Evolutionary conservation across 2,329 filamentous ascomycete genomes (phyloP), one percentile per base, ranked within the genome.

Genomic region (Trichoderma sp.): DNA sequence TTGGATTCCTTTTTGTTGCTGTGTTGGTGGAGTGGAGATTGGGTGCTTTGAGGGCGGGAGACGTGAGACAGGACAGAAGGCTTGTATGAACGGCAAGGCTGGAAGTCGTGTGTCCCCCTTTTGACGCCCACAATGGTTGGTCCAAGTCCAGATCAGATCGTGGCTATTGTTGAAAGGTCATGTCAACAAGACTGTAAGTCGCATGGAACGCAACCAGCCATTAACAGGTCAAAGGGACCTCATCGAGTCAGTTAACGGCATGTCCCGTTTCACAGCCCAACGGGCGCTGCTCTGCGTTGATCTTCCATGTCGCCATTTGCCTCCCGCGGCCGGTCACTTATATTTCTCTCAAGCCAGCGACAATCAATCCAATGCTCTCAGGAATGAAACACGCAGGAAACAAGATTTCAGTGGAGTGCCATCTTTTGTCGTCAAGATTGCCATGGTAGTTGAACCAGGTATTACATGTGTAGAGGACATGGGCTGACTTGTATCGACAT

Each of bases 211-310:
- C 1, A 10, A 51, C 2, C 12, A 51, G 24, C 48, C n/a, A n/a
- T 52, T 45, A 39, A 44, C 34, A 30, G 26, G 41, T 7, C 26
- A 30, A 47, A 24, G n/a, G 39, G 19, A 17, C 2, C 1, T n/a
- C 15, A 50, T 39, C 21, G 15, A 60, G 19, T 48, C 19, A 26
- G 43, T 51, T 45, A 12, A 17, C 24, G 21, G n/a, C 34, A 24
- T 39, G 6, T 17, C 34, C 17, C 39, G 39, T 30, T 61, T 28
- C 34, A 51, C 34, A 51, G 59, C 34, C 19, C 50, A 39, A 39
- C 50, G 59, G 59, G 59, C 59, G 59, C 34, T 50, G 50, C 50
- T 19, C 41, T 54, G 59, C 59, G 59, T 63, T 63, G n/a, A 26
- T 28, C 26, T 9, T 52, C 15, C 15, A 2, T 21, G 14, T 21